Percentiles rank a stretch among this genome's conserved stretches.
Conservation (phyloP, 441 rosid species). For the Raphanus hybrid region DNA sequence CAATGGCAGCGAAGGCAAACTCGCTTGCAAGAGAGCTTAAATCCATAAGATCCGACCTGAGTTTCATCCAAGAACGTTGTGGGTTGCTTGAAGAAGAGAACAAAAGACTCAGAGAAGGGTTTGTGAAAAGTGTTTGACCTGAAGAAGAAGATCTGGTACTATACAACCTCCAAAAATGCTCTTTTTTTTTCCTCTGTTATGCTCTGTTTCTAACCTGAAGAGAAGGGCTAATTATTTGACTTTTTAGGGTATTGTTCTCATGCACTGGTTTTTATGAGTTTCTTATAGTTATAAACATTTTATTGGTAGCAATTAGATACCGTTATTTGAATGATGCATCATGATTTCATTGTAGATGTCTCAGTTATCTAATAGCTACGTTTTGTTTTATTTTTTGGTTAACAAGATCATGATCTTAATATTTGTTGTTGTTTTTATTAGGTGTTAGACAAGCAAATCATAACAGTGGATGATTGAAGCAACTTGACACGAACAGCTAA, state of each 20-base stretch:
- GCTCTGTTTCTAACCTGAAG: background rate
- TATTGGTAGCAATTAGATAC: too few species aligned
- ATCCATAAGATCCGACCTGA: conserved; percentile 67
- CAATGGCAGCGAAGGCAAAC: conserved; percentile 81
- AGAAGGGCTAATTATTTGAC: too few species aligned
- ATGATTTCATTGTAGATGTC: background rate
- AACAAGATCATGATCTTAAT: conserved; percentile 1
- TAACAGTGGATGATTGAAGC: too few species aligned
- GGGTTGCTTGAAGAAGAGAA: conserved; percentile 86
- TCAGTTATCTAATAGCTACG: background rate
- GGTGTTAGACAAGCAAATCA: too few species aligned
- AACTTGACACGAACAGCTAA: too few species aligned
- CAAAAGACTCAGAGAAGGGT: conserved; percentile 50
- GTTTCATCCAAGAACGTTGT: conserved; percentile 80
- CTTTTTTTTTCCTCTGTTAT: conserved; percentile 10
- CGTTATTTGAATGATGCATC: background rate
- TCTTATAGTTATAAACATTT: too few species aligned
- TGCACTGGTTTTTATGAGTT: too few species aligned
- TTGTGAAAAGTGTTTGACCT: conserved; percentile 59
- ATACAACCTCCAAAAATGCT: background rate
- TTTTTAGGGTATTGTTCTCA: too few species aligned
- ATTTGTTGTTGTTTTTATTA: too few species aligned
- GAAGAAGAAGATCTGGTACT: conserved; percentile 94
- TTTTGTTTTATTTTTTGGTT: background rate
- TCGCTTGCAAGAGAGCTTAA: conserved; percentile 79